A percentile compares a stretch with the other conserved stretches of the same genome.
Conservation (phyloP, 2,329 filamentous ascomycete species). For the Emmonsiellopsis sp. region DNA sequence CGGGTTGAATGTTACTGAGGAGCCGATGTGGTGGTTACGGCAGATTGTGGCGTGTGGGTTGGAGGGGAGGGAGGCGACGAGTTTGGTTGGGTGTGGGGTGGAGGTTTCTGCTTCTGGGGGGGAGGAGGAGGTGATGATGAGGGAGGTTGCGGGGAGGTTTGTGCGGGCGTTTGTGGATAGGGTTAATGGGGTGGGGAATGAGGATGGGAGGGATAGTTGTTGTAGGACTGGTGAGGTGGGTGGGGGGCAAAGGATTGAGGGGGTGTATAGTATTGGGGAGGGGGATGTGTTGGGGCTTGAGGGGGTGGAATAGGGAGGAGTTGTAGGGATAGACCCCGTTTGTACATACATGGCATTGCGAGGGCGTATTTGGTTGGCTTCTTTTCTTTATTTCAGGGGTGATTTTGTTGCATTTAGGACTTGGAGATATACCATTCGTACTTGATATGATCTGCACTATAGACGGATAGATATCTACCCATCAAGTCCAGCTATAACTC, state of each 20-base stretch:
- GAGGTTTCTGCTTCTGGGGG: constrained; percentile 13
- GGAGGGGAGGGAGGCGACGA: constrained; percentile 69
- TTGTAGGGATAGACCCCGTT: background rate
- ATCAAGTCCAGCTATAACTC: no score
- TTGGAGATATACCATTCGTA: no score
- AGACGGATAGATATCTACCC: no score
- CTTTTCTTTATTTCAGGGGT: no score
- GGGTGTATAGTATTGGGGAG: constrained; percentile 28
- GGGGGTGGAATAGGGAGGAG: background rate
- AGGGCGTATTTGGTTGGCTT: no score
- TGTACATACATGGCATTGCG: no score
- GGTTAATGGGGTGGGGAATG: constrained; percentile 19
- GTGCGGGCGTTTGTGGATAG: constrained; percentile 29
- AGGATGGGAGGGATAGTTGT: background rate
- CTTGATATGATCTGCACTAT: no score
- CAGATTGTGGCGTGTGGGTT: constrained; percentile 88
- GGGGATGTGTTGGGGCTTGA: constrained; percentile 18
- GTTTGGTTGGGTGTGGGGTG: constrained; percentile 47
- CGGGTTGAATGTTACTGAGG: constrained; percentile 48
- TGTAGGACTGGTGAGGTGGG: constrained; percentile 21
- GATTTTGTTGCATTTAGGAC: no score
- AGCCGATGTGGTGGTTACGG: constrained; percentile 56
- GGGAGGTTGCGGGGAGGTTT: constrained; percentile 32
- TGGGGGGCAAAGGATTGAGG: constrained; percentile 28
- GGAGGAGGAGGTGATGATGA: constrained; percentile 17